A percentile compares a stretch with the other conserved stretches of the same genome.
These are phyloP conservation scores for Fusarium lateritium DNA, from an alignment of 2,329 filamentous ascomycete genomes.

Conservation along the genomic window DNA sequence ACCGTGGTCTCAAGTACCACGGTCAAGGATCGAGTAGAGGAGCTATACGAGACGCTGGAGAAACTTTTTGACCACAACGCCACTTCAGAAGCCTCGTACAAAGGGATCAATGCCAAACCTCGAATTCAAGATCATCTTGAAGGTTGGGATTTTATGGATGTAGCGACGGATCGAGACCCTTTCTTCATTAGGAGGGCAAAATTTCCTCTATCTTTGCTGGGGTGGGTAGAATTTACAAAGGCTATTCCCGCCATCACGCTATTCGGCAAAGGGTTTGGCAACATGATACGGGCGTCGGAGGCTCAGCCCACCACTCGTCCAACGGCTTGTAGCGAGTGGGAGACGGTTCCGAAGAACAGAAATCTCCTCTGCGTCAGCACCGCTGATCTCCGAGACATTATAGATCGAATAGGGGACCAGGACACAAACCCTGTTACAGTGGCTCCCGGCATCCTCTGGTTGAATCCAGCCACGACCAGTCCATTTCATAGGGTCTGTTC, in stretches of 20 bases:
- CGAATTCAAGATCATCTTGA: accelerated
- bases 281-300: not conserved
- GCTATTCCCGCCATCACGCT: accelerated
- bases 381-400: not conserved
- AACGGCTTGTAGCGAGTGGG: not conserved
- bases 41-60: not conserved
- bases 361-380: not conserved
- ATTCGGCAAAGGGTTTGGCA: accelerated
- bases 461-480: not conserved
- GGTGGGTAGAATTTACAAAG: not conserved
- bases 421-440: not conserved
- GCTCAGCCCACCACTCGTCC: too few relatives aligned
- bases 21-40: not conserved
- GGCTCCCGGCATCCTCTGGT: accelerated
- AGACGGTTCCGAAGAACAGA: not conserved
- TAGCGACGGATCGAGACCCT: not conserved
- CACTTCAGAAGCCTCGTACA: accelerated
- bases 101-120: not conserved
- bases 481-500: not conserved
- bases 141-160: not conserved
- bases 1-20: not conserved
- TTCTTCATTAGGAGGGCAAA: accelerated
- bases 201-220: accelerated
- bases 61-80: slow-evolving; percentile 1
- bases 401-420: not conserved